phyloP scores from a whole-genome alignment of 768 basidiomycete genomes.

The Boletus fagicola region DNA sequence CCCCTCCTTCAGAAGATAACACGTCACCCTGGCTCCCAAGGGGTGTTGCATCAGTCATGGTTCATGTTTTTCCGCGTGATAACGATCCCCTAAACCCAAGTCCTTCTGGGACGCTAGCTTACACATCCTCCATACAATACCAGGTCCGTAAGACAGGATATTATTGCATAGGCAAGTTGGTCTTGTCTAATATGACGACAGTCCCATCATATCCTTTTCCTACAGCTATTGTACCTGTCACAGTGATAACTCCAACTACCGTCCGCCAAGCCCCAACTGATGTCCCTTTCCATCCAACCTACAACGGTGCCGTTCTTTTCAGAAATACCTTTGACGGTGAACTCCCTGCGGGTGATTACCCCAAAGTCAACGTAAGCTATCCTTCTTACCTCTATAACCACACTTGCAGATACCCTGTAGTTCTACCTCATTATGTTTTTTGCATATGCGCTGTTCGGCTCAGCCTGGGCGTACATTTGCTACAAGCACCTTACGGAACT shows the following conservation, averaged over 20 bases:
- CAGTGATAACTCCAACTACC: constrained; percentile 49
- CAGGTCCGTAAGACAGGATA: constrained; percentile 85
- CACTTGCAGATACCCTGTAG: constrained; percentile 36
- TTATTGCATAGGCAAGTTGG: constrained; percentile 89
- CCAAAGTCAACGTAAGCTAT: constrained; percentile 86
- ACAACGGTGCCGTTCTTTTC: constrained; percentile 79
- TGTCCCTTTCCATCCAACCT: constrained; percentile 69
- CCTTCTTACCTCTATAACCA: neutral
- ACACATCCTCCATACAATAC: constrained; percentile 77
- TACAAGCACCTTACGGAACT: constrained; percentile 79
- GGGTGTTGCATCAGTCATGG: constrained; percentile 10
- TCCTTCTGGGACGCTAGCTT: constrained; percentile 50
- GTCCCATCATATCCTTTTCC: constrained; percentile 1
- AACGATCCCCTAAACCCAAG: constrained; percentile 44
- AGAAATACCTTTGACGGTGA: constrained; percentile 85
- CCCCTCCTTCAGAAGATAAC: too few relatives aligned
- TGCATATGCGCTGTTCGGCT: constrained; percentile 67
- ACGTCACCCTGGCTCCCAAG: constrained; percentile 50
- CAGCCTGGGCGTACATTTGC: constrained; percentile 81
- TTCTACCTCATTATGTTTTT: constrained; percentile 87
- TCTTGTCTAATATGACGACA: neutral
- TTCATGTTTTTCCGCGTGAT: constrained; percentile 17
- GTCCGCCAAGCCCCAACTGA: constrained; percentile 44
- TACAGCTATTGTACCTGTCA: constrained; percentile 84
- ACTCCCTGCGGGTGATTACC: constrained; percentile 91